A percentile compares a stretch with the other conserved stretches of the same genome.
These are phyloP conservation scores for Pterocarpus macrocarpus DNA, from an alignment of 306 rosid species.

Conservation along the genomic window DNA sequence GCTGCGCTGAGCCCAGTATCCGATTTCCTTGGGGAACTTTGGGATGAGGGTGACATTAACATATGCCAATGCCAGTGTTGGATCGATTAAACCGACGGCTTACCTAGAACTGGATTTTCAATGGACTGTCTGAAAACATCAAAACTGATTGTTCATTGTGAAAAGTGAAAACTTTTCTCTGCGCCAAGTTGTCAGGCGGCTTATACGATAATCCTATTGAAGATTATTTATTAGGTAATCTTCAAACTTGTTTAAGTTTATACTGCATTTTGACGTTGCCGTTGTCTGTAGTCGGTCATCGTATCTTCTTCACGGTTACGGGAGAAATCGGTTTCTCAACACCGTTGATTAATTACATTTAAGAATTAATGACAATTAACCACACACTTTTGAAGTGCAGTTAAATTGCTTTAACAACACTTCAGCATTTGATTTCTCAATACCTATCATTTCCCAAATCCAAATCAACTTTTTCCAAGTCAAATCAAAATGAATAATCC, in stretches of 20 bases:
- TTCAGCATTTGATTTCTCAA: not conserved
- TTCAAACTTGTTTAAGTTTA: too few relatives aligned
- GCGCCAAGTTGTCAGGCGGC: slow-evolving; percentile 1
- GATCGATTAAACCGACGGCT: slow-evolving; percentile 28
- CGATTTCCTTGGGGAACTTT: not conserved
- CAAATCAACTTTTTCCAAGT: not conserved
- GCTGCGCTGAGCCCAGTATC: not conserved
- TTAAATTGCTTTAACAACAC: not conserved
- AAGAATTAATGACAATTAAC: too few relatives aligned
- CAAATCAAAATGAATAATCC: not conserved
- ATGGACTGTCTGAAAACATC: not conserved
- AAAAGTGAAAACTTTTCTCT: slow-evolving; percentile 7
- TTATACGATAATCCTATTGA: not conserved
- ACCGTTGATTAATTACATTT: too few relatives aligned
- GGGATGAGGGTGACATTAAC: not conserved
- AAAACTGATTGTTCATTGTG: not conserved
- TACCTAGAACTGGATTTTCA: not conserved
- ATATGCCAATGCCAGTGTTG: not conserved
- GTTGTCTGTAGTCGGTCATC: too few relatives aligned
- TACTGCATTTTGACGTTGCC: too few relatives aligned
- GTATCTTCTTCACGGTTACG: too few relatives aligned
- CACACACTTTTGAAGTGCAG: not conserved
- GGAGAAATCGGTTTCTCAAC: too few relatives aligned
- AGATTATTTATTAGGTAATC: too few relatives aligned
- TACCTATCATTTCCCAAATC: not conserved